Conservation (phyloP, 208 protist species). For the Borovskyia barvae region DNA sequence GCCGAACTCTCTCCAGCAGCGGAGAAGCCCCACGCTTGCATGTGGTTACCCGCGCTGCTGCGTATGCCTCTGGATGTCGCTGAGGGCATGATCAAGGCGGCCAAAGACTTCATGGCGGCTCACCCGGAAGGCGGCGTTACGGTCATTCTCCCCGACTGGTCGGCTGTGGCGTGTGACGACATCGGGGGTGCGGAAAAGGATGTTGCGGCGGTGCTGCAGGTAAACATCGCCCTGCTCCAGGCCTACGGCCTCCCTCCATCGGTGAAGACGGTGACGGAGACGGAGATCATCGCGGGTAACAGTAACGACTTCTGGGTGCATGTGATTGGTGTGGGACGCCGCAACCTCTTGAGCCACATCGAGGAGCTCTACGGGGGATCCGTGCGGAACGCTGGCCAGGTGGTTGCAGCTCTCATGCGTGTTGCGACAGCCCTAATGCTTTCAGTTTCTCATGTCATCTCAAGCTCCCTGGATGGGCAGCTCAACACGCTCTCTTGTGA, state of each 20-base stretch:
- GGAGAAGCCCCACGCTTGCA: conserved; percentile 48
- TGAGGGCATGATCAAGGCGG: conserved; percentile 38
- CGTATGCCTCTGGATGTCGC: conserved; percentile 65
- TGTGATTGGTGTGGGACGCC: conserved; percentile 84
- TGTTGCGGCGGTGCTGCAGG: conserved; percentile 68
- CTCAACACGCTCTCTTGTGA: conserved; percentile 38
- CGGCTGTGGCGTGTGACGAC: conserved; percentile 60
- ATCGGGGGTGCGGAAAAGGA: conserved; percentile 80
- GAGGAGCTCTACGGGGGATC: conserved; percentile 60
- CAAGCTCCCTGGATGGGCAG: conserved; percentile 39
- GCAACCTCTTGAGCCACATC: conserved; percentile 63
- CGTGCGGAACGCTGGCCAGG: conserved; percentile 75
- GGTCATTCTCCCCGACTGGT: conserved; percentile 83
- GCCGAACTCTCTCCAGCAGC: conserved; percentile 10
- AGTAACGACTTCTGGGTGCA: conserved; percentile 89
- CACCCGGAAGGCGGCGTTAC: conserved; percentile 54
- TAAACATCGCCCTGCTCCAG: conserved; percentile 63
- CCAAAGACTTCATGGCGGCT: conserved; percentile 48
- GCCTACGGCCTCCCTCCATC: conserved; percentile 39
- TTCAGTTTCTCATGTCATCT: conserved; percentile 72
- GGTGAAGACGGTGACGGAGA: conserved; percentile 75
- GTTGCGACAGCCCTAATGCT: conserved; percentile 58
- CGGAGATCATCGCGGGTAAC: conserved; percentile 70
- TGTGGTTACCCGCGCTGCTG: conserved; percentile 69
- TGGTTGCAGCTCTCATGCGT: conserved; percentile 82